phyloP scores from a whole-genome alignment of 2,329 filamentous ascomycete species.

The Fusarium chuoi region DNA sequence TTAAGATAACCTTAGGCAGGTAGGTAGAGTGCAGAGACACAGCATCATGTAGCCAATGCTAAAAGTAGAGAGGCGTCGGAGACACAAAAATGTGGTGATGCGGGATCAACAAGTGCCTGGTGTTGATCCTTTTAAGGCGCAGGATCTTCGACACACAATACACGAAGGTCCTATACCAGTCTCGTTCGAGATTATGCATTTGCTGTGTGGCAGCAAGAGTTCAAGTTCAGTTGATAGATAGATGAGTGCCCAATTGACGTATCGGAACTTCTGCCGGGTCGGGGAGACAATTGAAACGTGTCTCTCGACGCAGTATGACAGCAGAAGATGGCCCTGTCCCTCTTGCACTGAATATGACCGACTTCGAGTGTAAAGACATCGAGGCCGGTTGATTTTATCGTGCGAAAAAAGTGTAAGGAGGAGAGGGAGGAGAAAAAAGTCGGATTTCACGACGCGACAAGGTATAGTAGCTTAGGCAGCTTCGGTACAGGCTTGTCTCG shows the following conservation, averaged over 20 bases:
- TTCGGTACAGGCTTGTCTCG: neutral
- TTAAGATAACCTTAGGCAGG: neutral
- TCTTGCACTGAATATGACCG: constrained; percentile 73
- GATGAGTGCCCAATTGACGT: constrained; percentile 20
- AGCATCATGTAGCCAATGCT: neutral
- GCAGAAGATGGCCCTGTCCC: constrained; percentile 49
- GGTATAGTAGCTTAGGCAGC: neutral
- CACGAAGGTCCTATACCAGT: neutral
- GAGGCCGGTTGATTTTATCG: constrained; percentile 70
- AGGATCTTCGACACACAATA: constrained; percentile 13
- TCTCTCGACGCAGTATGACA: constrained; percentile 36
- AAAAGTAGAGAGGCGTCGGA: constrained; percentile 1
- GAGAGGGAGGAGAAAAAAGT: constrained; percentile 37
- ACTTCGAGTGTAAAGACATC: constrained; percentile 59
- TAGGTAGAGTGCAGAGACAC: neutral
- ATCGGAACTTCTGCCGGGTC: constrained; percentile 47
- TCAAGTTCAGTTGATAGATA: neutral
- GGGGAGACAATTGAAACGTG: constrained; percentile 38
- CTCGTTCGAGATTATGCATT: neutral
- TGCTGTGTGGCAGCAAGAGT: neutral
- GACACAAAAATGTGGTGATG: neutral
- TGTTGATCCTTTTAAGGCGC: neutral
- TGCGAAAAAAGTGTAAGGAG: constrained; percentile 60
- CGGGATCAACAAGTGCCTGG: constrained; percentile 8
- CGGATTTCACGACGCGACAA: neutral